Base-by-base conservation (phyloP, 1,139 yeast genomes). In the Sugiyamaella castrensis region DNA sequence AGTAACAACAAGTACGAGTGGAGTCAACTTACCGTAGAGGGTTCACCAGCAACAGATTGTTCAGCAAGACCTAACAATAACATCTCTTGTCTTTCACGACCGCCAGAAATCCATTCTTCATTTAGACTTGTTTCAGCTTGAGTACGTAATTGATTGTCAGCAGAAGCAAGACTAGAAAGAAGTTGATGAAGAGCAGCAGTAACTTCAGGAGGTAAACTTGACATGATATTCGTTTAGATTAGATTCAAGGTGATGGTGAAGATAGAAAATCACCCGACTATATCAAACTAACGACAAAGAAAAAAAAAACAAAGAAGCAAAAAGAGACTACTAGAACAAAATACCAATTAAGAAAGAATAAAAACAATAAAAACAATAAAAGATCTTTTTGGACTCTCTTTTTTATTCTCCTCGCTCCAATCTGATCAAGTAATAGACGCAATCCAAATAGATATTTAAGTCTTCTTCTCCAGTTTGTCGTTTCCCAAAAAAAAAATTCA, bases 1-100 rank as follows among this genome's bases (percentile, higher is more conserved):
- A 15, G 12, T 26, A 43, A 13, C 27, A 46, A 41, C 38, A 37
- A 28, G 29, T 11, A 12, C 27, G 33, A 34, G n/a, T n/a, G n/a
- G n/a, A n/a, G n/a, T n/a, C n/a, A n/a, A 53, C 79, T 71, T 39
- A 76, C 71, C 26, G 75, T 72, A 45, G 80, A 84, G 50, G 73
- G 72, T 3, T 76, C 73, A 11, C 89, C 84, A 11, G 68, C 67
- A 15, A 82, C 74, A 1, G 96, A 82, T 62, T 85, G 94, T 63
- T 86, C 88, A 1, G 96, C 92, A 48, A 92, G 76, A 56, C 88
- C 94, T 1, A 84, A 74, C 54, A 92, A 74, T 46, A 92, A 72
- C 57, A 83, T 68, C 59, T 84, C 89, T 35, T 86, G 81, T 73
- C 76, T 45, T 78, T 78, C 65, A 37, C 66, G 58, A 28, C 65